phyloP scores from a whole-genome alignment of 164 flowering plant genomes.

The Macadamia integrifolia region DNA sequence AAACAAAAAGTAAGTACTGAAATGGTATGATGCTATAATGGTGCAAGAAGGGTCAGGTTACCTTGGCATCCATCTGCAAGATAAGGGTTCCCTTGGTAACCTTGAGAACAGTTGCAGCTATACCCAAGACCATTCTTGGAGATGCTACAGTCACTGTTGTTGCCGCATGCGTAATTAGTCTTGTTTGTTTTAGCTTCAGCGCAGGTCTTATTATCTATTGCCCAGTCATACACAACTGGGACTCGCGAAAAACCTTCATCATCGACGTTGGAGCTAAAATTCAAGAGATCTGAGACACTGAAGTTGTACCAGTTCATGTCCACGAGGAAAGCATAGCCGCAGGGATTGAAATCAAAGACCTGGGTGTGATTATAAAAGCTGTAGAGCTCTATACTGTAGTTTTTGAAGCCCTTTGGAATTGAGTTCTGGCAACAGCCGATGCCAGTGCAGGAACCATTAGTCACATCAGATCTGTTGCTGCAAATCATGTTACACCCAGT shows the following conservation, averaged over 20 bases:
- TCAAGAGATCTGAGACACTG: background rate
- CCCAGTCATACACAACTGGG: background rate
- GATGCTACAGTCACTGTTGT: too few relatives aligned
- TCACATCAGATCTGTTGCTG: background rate
- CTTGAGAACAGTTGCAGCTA: too few relatives aligned
- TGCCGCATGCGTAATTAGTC: background rate
- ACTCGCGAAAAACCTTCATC: background rate
- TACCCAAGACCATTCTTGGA: too few relatives aligned
- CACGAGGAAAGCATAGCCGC: background rate
- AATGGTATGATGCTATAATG: background rate
- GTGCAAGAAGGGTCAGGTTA: background rate
- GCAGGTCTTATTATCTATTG: background rate
- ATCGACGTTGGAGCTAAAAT: too few relatives aligned
- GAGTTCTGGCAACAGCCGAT: slow-evolving; percentile 12
- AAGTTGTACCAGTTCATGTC: slow-evolving; percentile 8
- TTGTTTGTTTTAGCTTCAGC: background rate
- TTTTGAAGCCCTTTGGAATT: background rate
- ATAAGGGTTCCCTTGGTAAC: too few relatives aligned
- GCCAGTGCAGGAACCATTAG: too few relatives aligned
- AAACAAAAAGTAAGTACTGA: too few relatives aligned
- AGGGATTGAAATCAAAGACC: background rate
- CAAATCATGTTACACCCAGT: background rate
- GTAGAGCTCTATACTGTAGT: background rate
- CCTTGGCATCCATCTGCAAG: background rate
- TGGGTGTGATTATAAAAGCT: background rate